A percentile compares a stretch with the other conserved stretches of the same genome.
phyloP scores from a whole-genome alignment of 208 protist genomes.

The Balamuthia mandrillaris region DNA sequence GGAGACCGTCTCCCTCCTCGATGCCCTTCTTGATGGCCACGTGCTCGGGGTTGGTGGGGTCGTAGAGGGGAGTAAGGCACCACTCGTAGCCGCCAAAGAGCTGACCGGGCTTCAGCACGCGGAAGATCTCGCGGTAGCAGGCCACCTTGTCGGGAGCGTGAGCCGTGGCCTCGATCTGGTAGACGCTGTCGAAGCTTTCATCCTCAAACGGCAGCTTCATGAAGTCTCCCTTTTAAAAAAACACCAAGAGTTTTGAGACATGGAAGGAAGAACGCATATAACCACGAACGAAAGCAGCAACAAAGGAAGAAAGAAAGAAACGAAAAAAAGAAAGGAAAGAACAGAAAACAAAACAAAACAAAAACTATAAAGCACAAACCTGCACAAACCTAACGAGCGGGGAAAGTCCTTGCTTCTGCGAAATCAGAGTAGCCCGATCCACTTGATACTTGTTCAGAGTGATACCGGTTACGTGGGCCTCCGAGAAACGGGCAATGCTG shows the following conservation, averaged over 20 bases:
- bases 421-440: not conserved
- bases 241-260: not conserved
- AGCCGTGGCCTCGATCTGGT: constrained; percentile 93
- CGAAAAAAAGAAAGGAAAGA: too few species aligned
- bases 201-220: constrained; percentile 80
- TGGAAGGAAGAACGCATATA: not conserved
- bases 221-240: constrained; percentile 82
- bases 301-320: too few species aligned
- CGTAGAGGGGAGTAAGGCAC: constrained; percentile 89
- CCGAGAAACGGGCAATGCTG: constrained; percentile 89
- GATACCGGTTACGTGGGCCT: constrained; percentile 87
- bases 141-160: constrained; percentile 88
- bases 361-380: too few species aligned
- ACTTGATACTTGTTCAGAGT: constrained; percentile 97
- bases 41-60: constrained; percentile 83
- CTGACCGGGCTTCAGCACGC: constrained; percentile 67
- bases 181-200: constrained; percentile 87
- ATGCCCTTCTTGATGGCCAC: constrained; percentile 83
- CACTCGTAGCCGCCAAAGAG: constrained; percentile 91
- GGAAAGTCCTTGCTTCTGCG: constrained; percentile 39
- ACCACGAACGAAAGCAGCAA: too few species aligned
- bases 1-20: constrained; percentile 89
- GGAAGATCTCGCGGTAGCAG: constrained; percentile 71
- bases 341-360: too few species aligned
- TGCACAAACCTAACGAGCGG: constrained; percentile 75